These are phyloP conservation scores for Entonaema liquescens DNA, from an alignment of 495 filamentous ascomycete species.

Conservation along the genomic window DNA sequence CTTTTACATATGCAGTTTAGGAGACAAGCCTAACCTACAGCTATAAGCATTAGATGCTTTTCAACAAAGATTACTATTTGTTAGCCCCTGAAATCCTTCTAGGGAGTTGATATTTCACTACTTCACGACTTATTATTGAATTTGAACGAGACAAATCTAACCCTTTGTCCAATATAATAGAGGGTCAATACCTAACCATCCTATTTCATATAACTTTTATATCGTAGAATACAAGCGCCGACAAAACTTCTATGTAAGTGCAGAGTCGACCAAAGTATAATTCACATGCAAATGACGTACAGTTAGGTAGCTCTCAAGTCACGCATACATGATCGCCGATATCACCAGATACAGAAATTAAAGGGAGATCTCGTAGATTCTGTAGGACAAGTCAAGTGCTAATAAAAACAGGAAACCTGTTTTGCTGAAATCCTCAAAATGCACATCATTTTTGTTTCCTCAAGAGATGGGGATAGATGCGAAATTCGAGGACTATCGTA, in stretches of 20 bases:
- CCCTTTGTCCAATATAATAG: not conserved
- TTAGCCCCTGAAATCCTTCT: not conserved
- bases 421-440: conserved; percentile 30
- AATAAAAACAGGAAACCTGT: conserved; percentile 26
- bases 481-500: conserved; percentile 29
- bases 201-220: not conserved
- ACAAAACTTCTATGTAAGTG: not conserved
- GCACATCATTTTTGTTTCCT: conserved; percentile 30
- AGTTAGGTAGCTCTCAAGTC: not conserved
- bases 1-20: not conserved
- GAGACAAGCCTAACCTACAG: not conserved
- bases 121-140: not conserved
- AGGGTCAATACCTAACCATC: not conserved
- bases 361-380: conserved; percentile 33
- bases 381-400: conserved; percentile 35
- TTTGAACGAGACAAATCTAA: not conserved
- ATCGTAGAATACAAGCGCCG: not conserved
- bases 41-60: not conserved
- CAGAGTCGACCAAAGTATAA: not conserved
- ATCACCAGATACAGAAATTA: conserved; percentile 9
- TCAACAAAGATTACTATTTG: not conserved
- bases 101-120: not conserved
- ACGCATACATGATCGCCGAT: not conserved
- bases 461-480: conserved; percentile 31
- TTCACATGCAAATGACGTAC: not conserved